Percentiles rank a stretch among this genome's conserved stretches.
These are phyloP conservation scores for Euphorbia lathyris DNA, from an alignment of 345 rosid genomes.

Conservation along the genomic window DNA sequence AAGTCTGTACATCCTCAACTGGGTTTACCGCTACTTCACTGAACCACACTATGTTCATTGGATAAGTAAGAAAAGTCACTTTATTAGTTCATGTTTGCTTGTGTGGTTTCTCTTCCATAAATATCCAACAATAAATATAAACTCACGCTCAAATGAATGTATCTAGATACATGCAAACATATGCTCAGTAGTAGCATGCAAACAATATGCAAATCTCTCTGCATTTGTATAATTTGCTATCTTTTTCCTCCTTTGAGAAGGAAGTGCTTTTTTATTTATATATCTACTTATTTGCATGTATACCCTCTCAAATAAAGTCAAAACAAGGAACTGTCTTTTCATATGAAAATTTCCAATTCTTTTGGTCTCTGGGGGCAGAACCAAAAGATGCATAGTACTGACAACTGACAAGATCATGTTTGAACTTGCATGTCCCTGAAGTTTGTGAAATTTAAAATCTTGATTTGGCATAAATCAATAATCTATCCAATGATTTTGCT, in stretches of 20 bases:
- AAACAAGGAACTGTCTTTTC: not conserved
- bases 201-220: not conserved
- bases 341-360: not conserved
- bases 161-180: not conserved
- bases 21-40: constrained; percentile 65
- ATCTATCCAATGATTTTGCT: not conserved
- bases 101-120: not conserved
- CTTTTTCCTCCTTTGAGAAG: not conserved
- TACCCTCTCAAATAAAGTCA: not conserved
- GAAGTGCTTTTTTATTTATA: not conserved
- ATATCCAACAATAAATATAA: not conserved
- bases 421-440: not conserved
- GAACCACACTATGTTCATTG: constrained; percentile 56
- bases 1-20: constrained; percentile 54
- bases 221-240: not conserved
- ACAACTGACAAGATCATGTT: not conserved
- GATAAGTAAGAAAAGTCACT: constrained; percentile 41
- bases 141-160: not conserved
- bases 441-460: not conserved
- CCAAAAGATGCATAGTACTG: not conserved
- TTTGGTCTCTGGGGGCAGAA: not conserved
- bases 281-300: not conserved
- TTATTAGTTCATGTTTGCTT: not conserved
- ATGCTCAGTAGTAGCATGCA: not conserved
- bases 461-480: not conserved